phyloP scores from a whole-genome alignment of 345 rosid species.

The Pseudoturritis turrita region DNA sequence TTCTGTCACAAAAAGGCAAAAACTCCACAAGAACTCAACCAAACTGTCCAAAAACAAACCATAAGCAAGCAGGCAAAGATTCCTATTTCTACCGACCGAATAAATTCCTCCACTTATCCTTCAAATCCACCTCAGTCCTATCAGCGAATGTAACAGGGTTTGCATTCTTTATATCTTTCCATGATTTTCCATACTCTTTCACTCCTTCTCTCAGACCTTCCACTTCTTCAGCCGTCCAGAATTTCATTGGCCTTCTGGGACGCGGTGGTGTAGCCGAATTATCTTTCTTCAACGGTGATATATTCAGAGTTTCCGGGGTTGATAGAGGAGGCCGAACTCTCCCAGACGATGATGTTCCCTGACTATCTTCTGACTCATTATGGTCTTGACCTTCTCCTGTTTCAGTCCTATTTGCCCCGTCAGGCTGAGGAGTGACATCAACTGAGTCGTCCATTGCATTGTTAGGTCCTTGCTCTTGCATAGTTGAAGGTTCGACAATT shows the following conservation, averaged over 20 bases:
- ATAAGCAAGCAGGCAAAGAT: neutral
- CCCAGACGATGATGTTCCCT: slow-evolving; percentile 6
- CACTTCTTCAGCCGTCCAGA: slow-evolving; percentile 18
- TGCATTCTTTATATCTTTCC: slow-evolving; percentile 16
- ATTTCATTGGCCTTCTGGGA: slow-evolving; percentile 9
- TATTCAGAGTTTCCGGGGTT: slow-evolving; percentile 6
- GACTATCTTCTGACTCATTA: neutral
- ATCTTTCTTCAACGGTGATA: slow-evolving; percentile 6
- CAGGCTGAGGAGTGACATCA: neutral
- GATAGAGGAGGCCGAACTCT: slow-evolving; percentile 20
- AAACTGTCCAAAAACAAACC: no score
- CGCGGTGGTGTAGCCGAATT: no score
- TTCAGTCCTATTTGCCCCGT: neutral
- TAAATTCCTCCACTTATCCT: slow-evolving; percentile 22
- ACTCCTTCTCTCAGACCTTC: slow-evolving; percentile 16
- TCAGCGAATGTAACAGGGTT: neutral
- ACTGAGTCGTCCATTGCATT: no score
- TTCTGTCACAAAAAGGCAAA: neutral
- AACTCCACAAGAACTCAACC: neutral
- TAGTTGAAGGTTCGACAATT: neutral
- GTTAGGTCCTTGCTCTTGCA: neutral
- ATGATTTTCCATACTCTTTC: slow-evolving; percentile 6
- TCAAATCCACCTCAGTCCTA: slow-evolving; percentile 20
- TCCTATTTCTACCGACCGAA: no score
- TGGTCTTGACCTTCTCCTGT: no score